These are phyloP conservation scores for Fistulifera pelliculosa DNA, from an alignment of 108 stramenopile genomes.

Conservation along the genomic window DNA sequence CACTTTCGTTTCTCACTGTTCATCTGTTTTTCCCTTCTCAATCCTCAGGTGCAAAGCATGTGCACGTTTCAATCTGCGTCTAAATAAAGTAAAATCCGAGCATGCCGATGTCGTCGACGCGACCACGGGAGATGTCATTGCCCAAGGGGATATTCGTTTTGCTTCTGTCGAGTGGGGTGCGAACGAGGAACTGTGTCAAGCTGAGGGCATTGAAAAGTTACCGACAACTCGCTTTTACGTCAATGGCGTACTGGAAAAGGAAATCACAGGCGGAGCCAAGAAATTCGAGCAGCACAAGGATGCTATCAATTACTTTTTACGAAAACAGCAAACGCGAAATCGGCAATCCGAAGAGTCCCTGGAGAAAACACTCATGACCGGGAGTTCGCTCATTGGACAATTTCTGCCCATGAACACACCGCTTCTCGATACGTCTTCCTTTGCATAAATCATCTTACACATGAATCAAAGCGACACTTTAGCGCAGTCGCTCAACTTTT, in stretches of 20 bases:
- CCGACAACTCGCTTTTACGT: constrained; percentile 49
- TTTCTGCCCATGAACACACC: too few relatives aligned
- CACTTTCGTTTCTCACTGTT: neutral
- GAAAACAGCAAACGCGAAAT: too few relatives aligned
- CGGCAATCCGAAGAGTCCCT: too few relatives aligned
- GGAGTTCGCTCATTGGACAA: too few relatives aligned
- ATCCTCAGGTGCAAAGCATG: constrained; percentile 70
- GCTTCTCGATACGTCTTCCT: too few relatives aligned
- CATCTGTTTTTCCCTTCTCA: constrained; percentile 9
- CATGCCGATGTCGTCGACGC: constrained; percentile 27
- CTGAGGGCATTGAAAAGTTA: constrained; percentile 49
- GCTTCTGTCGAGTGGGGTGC: constrained; percentile 50
- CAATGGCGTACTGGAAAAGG: neutral
- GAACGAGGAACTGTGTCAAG: constrained; percentile 35
- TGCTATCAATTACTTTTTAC: neutral
- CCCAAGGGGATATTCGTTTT: constrained; percentile 38
- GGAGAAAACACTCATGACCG: too few relatives aligned
- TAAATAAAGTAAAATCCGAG: constrained; percentile 27
- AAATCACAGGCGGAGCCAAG: neutral
- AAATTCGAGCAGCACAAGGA: neutral
- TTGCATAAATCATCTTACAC: too few relatives aligned
- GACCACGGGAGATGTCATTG: constrained; percentile 6
- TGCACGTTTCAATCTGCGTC: constrained; percentile 45
- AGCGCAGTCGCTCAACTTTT: too few relatives aligned
- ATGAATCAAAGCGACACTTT: too few relatives aligned